A percentile compares a stretch with the other conserved stretches of the same genome.
Conservation (phyloP, 2,329 filamentous ascomycete species). For the Fusarium nisikadoi region DNA sequence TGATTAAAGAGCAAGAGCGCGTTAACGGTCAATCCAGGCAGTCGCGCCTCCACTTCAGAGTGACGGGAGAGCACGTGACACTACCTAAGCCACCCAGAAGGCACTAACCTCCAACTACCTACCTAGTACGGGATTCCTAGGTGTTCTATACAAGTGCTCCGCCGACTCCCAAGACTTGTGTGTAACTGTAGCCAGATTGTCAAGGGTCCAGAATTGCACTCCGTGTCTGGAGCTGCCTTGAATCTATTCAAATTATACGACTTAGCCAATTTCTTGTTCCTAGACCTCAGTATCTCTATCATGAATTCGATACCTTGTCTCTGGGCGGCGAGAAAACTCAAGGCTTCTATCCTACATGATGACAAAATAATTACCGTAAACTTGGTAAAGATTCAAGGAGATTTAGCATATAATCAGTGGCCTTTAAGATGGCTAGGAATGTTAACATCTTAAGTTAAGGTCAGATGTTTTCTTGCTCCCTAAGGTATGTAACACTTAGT, state of each 20-base stretch:
- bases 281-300: background rate
- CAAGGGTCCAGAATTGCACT: conserved; percentile 28
- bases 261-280: background rate
- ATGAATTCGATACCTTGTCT: background rate
- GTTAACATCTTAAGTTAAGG: background rate
- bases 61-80: conserved; percentile 49
- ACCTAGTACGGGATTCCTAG: background rate
- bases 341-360: background rate
- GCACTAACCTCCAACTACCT: background rate
- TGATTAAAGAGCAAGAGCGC: conserved; percentile 33
- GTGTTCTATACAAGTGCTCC: background rate
- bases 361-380: background rate
- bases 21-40: conserved; percentile 36
- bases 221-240: conserved; percentile 2
- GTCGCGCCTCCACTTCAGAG: conserved; percentile 32
- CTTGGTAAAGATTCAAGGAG: background rate
- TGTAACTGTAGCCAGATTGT: conserved; percentile 1
- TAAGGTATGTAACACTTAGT: background rate
- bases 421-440: background rate
- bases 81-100: background rate
- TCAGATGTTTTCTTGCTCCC: background rate
- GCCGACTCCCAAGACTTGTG: too few species aligned
- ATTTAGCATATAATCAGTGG: background rate
- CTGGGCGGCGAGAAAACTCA: background rate
- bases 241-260: background rate